Evolutionary conservation across 164 flowering plant species (phyloP), one percentile per base, ranked within the genome.

Genomic region (Vitis rotundifolia): DNA sequence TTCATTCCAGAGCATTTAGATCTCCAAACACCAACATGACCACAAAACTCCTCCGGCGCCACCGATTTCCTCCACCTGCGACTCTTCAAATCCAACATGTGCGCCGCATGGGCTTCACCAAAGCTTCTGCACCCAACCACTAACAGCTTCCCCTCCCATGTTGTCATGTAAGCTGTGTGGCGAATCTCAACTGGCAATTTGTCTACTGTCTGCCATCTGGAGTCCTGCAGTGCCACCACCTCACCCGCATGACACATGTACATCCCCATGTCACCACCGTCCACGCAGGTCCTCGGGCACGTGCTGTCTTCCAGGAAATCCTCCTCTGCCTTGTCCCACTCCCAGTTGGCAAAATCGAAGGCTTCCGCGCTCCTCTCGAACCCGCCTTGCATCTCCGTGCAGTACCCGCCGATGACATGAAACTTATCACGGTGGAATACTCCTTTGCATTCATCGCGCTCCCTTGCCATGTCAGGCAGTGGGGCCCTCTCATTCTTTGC

Each of bases 391-490:
- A 1, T 59, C 0, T 84, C 85, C 2, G 93, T 86, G 1, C 16
- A 9, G 54, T 92, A 92, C 8, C 93, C 95, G 0, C 95, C 90
- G 74, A 90, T 77, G 76, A 83, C 91, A 72, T 80, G 85, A 78
- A 89, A 73, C 68, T 72, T 80, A 77, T 92, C 93, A 71, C 68
- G 63, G 16, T 63, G 82, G 81, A 83, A 83, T 0, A 85, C 31
- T 0, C 77, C 92, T 37, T 78, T 85, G 53, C 92, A 85, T 63
- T 92, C 97, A 61, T 92, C 97, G 1, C 97, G 78, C 63, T 83
- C 85, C 1, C 28, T 70, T 3, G 77, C 84, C 95, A 92, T 92
- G 79, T 89, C 95, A 11, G 87, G 84, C 51, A 90, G 50, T 1
- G 22, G 22, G 49, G 14, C 52, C 97, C 97, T 90, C 82, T 67